A percentile compares a stretch with the other conserved stretches of the same genome.
phyloP scores from a whole-genome alignment of 345 rosid species.

The Populus simonii region DNA sequence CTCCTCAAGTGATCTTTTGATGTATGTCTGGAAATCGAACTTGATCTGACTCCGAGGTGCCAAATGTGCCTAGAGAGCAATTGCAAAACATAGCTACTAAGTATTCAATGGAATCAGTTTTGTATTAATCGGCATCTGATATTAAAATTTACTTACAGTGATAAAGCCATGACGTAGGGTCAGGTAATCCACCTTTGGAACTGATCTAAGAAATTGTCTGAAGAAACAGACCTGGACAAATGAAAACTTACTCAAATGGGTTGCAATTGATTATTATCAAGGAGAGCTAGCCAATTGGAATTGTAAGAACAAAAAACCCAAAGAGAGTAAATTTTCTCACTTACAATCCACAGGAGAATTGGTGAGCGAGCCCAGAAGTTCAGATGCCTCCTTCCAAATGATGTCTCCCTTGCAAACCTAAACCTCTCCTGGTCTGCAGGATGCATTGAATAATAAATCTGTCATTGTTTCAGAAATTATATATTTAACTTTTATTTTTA shows the following conservation, averaged over 20 bases:
- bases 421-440: conserved; percentile 83
- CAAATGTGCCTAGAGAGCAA: conserved; percentile 70
- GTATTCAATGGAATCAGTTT: no score
- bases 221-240: conserved; percentile 65
- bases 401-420: conserved; percentile 91
- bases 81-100: background rate
- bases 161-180: conserved; percentile 90
- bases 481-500: no score
- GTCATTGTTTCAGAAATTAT: no score
- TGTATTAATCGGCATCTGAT: no score
- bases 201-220: conserved; percentile 86
- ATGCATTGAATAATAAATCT: no score
- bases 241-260: no score
- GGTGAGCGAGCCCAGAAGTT: conserved; percentile 59
- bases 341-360: conserved; percentile 66
- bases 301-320: background rate
- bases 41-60: conserved; percentile 61
- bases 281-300: background rate
- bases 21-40: conserved; percentile 81
- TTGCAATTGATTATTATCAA: background rate
- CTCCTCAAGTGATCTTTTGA: conserved; percentile 74
- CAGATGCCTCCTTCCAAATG: conserved; percentile 84
- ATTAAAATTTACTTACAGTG: conserved; percentile 35
- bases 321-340: background rate
- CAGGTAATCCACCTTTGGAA: conserved; percentile 80